Evolutionary conservation across 1,284 basidiomycete species (phyloP).

Genomic region (Xerocomus tenax): DNA sequence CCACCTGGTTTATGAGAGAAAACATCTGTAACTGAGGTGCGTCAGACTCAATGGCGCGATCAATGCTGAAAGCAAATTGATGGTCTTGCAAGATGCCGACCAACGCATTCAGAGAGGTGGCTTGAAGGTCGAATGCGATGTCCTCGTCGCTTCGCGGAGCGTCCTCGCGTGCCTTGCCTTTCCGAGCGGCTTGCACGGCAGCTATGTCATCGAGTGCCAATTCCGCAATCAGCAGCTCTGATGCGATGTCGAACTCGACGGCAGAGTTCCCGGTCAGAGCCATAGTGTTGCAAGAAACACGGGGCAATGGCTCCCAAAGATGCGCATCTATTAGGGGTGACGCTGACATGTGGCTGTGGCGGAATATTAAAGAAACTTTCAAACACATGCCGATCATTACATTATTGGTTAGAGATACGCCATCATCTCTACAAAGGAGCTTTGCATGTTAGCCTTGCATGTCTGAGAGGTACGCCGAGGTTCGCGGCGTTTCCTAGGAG

Average conservation of each 20-base stretch:
- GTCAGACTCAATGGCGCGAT: constrained; percentile 21
- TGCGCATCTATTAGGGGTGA: background rate
- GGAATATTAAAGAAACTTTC: too few species aligned
- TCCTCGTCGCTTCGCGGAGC: constrained; percentile 38
- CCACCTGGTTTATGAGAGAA: constrained; percentile 5
- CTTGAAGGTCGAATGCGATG: constrained; percentile 41
- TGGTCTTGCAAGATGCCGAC: constrained; percentile 32
- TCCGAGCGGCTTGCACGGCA: constrained; percentile 29
- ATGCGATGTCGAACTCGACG: constrained; percentile 17
- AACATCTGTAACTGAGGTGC: constrained; percentile 2
- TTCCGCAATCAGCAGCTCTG: constrained; percentile 20
- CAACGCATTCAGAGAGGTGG: constrained; percentile 32
- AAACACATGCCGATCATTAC: too few species aligned
- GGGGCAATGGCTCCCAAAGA: background rate
- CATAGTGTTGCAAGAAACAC: constrained; percentile 8
- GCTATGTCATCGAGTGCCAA: constrained; percentile 37
- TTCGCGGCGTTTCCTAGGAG: too few species aligned
- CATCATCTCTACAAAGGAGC: too few species aligned
- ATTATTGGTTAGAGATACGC: too few species aligned
- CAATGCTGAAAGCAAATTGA: constrained; percentile 35
- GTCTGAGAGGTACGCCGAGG: too few species aligned
- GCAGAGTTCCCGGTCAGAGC: constrained; percentile 8
- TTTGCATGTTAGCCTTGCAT: too few species aligned
- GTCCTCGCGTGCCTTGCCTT: constrained; percentile 35
- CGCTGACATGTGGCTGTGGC: background rate